Base-by-base conservation (phyloP, 345 rosid species). In the Lepidium aucheri region DNA sequence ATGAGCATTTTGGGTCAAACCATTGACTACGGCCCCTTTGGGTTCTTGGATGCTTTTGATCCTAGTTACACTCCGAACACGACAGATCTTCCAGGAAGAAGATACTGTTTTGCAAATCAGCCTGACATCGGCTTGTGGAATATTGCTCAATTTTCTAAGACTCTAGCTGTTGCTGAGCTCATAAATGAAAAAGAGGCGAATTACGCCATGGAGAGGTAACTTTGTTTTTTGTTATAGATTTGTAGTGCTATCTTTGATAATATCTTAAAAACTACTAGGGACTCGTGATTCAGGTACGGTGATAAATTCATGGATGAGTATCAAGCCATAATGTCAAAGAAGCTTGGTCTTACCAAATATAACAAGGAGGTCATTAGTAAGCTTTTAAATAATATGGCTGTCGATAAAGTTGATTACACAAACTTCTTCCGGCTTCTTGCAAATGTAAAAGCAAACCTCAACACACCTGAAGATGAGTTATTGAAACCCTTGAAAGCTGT, bases 1-100 rank as follows among this genome's bases (percentile, higher is more conserved):
- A 94, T 90, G 97, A 94, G 99, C 82, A 77, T 94, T 73, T 81
- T 90, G 67, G 99, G 99, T 50, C 92, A 86, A 47, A 90, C 97
- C 5, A 90, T 94, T 58, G 96, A 94, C 81, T 94, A 94, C 68
- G 99, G 97, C 52, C 99, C 99, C 2, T 94, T 94, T 59, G 99
- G 99, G 40, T 94, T 94, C 80, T 77, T 94, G 77, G 99, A 94
- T 79, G 96, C 97, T 46, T 94, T 94, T 76, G 99, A 90, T 78
- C 99, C 96, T 28, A 88, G 91, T 80, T 94, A 60, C 76, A 94
- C 97, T 43, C 99, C 99, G 7, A 94, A 94, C 73, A 94, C 97
- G 13, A 94, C 99, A 3, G 99, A 94, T 84, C 90, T 94, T 79
- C 97, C 97, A 0, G 97, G 99, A 40, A 83, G 95, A 81, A 82